phyloP scores from a whole-genome alignment of 345 rosid species.

The Hibiscus syriacus region DNA sequence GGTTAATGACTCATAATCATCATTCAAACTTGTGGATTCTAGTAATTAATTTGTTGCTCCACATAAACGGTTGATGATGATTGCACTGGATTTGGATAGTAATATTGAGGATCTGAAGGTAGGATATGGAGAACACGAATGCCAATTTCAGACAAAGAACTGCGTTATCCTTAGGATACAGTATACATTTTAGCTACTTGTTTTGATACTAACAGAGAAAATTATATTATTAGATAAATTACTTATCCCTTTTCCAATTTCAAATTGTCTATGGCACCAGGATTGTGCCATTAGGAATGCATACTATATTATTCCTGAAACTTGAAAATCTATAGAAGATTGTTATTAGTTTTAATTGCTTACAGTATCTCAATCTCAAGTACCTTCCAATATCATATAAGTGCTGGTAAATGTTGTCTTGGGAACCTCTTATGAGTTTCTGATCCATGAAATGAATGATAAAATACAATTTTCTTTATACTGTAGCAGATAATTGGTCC shows the following conservation, averaged over 20 bases:
- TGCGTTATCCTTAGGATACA: background rate
- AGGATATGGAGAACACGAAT: background rate
- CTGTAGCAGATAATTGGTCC: background rate
- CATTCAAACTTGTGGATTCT: background rate
- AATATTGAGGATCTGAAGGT: background rate
- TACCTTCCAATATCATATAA: background rate
- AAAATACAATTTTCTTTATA: background rate
- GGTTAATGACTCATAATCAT: background rate
- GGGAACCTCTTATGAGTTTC: background rate
- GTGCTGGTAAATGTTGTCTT: background rate
- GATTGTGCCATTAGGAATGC: background rate
- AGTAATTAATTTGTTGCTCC: background rate
- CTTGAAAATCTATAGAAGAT: background rate
- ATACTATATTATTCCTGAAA: background rate
- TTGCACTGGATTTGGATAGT: background rate
- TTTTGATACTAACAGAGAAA: background rate
- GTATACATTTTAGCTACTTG: background rate
- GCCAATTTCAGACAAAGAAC: background rate
- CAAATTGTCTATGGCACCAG: background rate
- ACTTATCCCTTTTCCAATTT: background rate
- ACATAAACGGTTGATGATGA: background rate
- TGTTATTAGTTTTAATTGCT: background rate
- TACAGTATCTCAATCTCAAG: background rate
- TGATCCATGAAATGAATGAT: background rate
- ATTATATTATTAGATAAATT: background rate